Base-by-base conservation (phyloP, 805 yeast species). In the Saccharomycopsis amapae region DNA sequence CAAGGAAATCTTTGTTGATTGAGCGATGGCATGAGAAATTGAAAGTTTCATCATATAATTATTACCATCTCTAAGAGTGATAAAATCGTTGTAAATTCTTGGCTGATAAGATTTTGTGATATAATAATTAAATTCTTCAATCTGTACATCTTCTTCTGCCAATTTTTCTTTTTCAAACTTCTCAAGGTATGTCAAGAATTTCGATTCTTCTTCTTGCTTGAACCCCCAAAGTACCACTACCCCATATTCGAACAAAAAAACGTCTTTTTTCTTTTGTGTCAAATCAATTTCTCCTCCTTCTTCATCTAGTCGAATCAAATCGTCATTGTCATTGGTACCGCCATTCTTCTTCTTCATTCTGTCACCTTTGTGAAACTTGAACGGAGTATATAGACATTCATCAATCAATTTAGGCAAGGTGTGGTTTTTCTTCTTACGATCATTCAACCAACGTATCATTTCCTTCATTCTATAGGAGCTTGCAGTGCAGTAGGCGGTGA, bases 211-310 rank as follows among this genome's bases (percentile, higher is more conserved):
- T 44, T 78, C 73, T 44, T 78, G 73, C 1, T 87, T 77, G 58
- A 86, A 93, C 0, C 98, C 98, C 98, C 98, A 93, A 68, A 93
- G 66, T 1, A 93, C 95, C 26, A 87, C 79, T n/a, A 93, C 98
- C 18, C 98, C 98, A 62, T 93, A 93, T 57, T 89, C 96, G 66
- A 93, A 93, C 5, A 93, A 69, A 58, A 89, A 93, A 6, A 88
- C 69, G 59, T 89, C 97, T 7, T 81, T 81, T 24, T 76, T 73
- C 49, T 76, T 73, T 56, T 81, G 82, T 43, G 89, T 87, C 40
- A 90, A 80, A 56, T 87, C 90, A 42, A 90, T 85, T 54, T 88
- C 96, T 26, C 96, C 96, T 47, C 97, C 97, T 61, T 89, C 96
- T 56, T 86, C 96, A 49, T 87, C 95, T 32, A 90, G 64, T 51